These are phyloP conservation scores for Coemansia sp. DNA, from an alignment of 192 early-diverging fungal species.

Conservation along the genomic window DNA sequence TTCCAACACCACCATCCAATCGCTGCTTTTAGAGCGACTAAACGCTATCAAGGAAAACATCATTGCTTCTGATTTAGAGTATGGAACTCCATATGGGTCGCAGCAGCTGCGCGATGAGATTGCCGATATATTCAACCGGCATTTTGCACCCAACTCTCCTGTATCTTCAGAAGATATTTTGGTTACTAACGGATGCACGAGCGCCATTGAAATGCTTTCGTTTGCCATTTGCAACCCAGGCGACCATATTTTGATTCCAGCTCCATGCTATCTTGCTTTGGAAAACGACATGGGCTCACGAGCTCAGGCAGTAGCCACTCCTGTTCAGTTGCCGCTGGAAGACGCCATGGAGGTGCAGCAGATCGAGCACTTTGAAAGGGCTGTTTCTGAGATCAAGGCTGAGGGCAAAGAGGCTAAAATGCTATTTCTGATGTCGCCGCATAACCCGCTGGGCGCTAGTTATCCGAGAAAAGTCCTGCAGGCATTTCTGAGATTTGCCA, in stretches of 20 bases:
- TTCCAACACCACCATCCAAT: constrained; percentile 66
- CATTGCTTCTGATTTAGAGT: constrained; percentile 41
- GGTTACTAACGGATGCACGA: constrained; percentile 65
- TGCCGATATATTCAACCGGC: constrained; percentile 63
- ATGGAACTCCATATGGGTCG: constrained; percentile 56
- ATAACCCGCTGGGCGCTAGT: constrained; percentile 66
- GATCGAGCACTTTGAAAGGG: constrained; percentile 48
- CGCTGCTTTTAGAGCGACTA: constrained; percentile 57
- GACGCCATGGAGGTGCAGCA: constrained; percentile 54
- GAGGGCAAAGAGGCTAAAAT: constrained; percentile 37
- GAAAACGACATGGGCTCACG: constrained; percentile 58
- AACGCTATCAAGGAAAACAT: constrained; percentile 22
- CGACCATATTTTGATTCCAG: constrained; percentile 70
- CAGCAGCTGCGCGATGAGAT: constrained; percentile 56
- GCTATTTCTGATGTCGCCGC: constrained; percentile 71
- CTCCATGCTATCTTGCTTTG: constrained; percentile 78
- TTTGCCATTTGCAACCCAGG: constrained; percentile 65
- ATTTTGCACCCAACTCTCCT: constrained; percentile 55
- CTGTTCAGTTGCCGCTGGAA: constrained; percentile 48
- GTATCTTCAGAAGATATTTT: constrained; percentile 58
- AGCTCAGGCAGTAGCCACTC: constrained; percentile 55
- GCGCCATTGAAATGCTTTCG: constrained; percentile 63
- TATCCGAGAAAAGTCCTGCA: constrained; percentile 57
- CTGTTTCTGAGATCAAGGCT: constrained; percentile 45
- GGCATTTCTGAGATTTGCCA: constrained; percentile 62